A percentile compares a stretch with the other conserved stretches of the same genome.
These are phyloP conservation scores for Bryoglossum gracile DNA, from an alignment of 495 filamentous ascomycete species.

Conservation along the genomic window DNA sequence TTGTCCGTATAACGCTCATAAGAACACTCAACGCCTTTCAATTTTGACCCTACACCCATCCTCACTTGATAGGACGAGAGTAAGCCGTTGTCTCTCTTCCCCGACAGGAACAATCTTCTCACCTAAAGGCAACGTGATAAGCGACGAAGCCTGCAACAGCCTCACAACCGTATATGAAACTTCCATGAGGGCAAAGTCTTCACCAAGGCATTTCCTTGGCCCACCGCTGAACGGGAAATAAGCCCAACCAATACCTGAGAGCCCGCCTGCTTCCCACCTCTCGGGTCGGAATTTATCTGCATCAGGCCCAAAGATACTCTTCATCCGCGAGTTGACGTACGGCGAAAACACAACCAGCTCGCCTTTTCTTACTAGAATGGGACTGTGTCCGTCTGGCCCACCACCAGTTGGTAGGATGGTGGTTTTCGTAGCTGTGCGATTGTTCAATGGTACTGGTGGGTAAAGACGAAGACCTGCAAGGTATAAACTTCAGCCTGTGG, in stretches of 20 bases:
- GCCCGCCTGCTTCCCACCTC: conserved; percentile 32
- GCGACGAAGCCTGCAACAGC: too few species aligned
- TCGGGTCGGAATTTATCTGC: conserved; percentile 34
- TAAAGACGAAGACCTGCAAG: conserved; percentile 8
- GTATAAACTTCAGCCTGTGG: not conserved
- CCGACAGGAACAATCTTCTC: too few species aligned
- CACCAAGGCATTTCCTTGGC: conserved; percentile 47
- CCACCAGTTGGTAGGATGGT: conserved; percentile 44
- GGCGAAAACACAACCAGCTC: conserved; percentile 4
- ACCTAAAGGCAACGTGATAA: too few species aligned
- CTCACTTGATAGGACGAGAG: too few species aligned
- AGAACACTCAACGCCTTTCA: too few species aligned
- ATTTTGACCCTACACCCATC: too few species aligned
- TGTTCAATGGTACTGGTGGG: conserved; percentile 34
- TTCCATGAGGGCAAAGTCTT: too few species aligned
- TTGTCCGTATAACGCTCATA: too few species aligned
- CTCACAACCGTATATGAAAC: too few species aligned
- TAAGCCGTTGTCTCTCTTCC: too few species aligned
- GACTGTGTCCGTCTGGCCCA: conserved; percentile 38
- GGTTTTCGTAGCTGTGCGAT: conserved; percentile 40
- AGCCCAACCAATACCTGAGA: conserved; percentile 36
- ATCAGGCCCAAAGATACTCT: conserved; percentile 19
- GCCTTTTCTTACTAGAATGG: conserved; percentile 40
- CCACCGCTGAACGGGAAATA: conserved; percentile 59
- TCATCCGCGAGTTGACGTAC: conserved; percentile 12